These are phyloP conservation scores for Phytophthora pisi DNA, from an alignment of 352 stramenopile species.

Conservation along the genomic window DNA sequence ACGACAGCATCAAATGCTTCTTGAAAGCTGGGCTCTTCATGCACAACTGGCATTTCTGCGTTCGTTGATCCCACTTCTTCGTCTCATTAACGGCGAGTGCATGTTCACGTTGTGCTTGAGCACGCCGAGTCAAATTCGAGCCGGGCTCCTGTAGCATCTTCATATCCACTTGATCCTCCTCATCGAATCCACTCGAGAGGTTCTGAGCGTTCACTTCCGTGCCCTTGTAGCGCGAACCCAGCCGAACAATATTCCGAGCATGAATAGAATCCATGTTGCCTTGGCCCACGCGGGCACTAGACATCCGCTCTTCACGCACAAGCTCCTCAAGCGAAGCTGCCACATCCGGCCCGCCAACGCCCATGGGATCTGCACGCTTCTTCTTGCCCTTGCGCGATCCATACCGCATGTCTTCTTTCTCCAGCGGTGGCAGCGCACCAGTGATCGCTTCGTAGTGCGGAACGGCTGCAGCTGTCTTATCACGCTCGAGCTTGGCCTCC, in stretches of 20 bases:
- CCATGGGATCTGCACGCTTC: conserved; percentile 29
- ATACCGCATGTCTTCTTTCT: conserved; percentile 70
- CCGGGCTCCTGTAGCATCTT: conserved; percentile 58
- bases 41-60: conserved; percentile 69
- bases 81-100: conserved; percentile 54
- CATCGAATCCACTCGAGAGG: conserved; percentile 79
- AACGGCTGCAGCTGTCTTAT: conserved; percentile 43
- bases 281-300: conserved; percentile 46
- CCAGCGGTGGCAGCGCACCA: conserved; percentile 65
- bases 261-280: conserved; percentile 75
- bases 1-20: conserved; percentile 79
- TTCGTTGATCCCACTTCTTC: conserved; percentile 73
- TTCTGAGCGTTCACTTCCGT: conserved; percentile 67
- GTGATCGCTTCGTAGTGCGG: conserved; percentile 67
- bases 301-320: conserved; percentile 78
- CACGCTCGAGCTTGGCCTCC: conserved; percentile 64
- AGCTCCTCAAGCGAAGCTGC: conserved; percentile 71
- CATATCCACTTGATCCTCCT: conserved; percentile 80
- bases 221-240: conserved; percentile 76
- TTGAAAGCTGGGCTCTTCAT: conserved; percentile 78
- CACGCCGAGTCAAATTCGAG: conserved; percentile 64
- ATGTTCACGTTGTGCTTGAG: conserved; percentile 59
- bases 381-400: conserved; percentile 75
- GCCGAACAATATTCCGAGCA: conserved; percentile 73
- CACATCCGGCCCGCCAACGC: conserved; percentile 23